Conservation (phyloP, 1,284 basidiomycete species). For the Erythrobasidium hasegawianum region DNA sequence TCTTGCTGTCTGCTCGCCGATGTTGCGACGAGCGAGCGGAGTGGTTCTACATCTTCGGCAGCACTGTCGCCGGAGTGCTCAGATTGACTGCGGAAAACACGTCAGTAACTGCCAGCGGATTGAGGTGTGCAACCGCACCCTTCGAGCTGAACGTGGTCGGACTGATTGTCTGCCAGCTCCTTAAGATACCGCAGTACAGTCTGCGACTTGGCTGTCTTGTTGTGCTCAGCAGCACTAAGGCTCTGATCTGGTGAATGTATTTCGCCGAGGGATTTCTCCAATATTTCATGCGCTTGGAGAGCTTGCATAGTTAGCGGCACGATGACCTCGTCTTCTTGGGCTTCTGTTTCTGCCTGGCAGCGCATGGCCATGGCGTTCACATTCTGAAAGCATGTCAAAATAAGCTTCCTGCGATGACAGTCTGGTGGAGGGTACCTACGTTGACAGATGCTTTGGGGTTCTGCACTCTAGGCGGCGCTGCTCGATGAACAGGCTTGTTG, state of each 20-base stretch:
- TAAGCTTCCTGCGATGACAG: neutral
- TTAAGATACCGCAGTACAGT: constrained; percentile 19
- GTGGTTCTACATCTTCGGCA: too few species aligned
- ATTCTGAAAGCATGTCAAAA: neutral
- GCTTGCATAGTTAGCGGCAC: neutral
- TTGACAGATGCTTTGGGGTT: too few species aligned
- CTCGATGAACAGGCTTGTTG: too few species aligned
- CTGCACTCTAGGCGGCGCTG: too few species aligned
- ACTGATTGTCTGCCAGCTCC: neutral
- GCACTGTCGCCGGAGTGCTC: too few species aligned
- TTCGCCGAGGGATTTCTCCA: neutral
- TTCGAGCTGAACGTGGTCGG: neutral
- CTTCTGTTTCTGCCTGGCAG: constrained; percentile 1
- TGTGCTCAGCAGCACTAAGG: constrained; percentile 2
- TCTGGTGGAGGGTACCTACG: too few species aligned
- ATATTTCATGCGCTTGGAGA: neutral
- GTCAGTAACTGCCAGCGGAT: too few species aligned
- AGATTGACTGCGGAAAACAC: too few species aligned
- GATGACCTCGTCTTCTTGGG: neutral
- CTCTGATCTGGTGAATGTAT: neutral
- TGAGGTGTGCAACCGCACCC: too few species aligned
- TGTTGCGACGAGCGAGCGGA: too few species aligned
- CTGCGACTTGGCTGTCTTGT: constrained; percentile 18
- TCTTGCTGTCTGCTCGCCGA: too few species aligned
- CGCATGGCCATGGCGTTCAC: neutral